Evolutionary conservation across 2,329 filamentous ascomycete genomes (phyloP).

Genomic region (Aspergillus hiratsukae): DNA sequence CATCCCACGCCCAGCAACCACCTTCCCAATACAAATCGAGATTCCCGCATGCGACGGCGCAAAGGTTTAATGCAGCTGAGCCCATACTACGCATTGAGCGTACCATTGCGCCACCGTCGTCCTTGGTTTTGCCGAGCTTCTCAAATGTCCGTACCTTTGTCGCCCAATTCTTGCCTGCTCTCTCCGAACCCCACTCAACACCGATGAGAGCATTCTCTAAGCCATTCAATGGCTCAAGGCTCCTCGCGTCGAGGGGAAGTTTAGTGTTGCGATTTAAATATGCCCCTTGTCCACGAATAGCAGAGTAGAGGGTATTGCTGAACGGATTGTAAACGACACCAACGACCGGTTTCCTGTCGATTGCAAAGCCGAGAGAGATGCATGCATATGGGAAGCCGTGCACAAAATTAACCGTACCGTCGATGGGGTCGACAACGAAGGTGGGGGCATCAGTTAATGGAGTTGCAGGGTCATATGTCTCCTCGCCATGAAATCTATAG

Average conservation of each 20-base stretch:
- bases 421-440: constrained; percentile 61
- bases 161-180: constrained; percentile 53
- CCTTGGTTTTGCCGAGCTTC: constrained; percentile 44
- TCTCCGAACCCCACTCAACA: constrained; percentile 60
- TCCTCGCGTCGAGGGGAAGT: constrained; percentile 45
- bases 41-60: constrained; percentile 53
- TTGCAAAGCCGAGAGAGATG: constrained; percentile 56
- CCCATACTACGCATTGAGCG: constrained; percentile 55
- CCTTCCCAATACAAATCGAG: constrained; percentile 63
- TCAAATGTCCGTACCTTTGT: constrained; percentile 54
- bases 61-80: constrained; percentile 58
- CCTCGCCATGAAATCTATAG: constrained; percentile 52
- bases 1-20: constrained; percentile 64
- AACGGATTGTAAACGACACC: constrained; percentile 61
- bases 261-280: constrained; percentile 38
- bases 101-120: constrained; percentile 58
- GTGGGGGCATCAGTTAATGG: constrained; percentile 52
- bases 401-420: constrained; percentile 64
- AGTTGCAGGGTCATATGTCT: constrained; percentile 55
- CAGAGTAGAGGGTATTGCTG: constrained; percentile 52
- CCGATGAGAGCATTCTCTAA: constrained; percentile 51
- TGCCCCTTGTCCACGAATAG: constrained; percentile 52
- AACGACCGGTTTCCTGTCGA: constrained; percentile 48
- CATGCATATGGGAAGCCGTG: constrained; percentile 56
- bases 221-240: constrained; percentile 43